Base-by-base conservation (phyloP, 495 filamentous ascomycete genomes). In the Cercophora scortea region DNA sequence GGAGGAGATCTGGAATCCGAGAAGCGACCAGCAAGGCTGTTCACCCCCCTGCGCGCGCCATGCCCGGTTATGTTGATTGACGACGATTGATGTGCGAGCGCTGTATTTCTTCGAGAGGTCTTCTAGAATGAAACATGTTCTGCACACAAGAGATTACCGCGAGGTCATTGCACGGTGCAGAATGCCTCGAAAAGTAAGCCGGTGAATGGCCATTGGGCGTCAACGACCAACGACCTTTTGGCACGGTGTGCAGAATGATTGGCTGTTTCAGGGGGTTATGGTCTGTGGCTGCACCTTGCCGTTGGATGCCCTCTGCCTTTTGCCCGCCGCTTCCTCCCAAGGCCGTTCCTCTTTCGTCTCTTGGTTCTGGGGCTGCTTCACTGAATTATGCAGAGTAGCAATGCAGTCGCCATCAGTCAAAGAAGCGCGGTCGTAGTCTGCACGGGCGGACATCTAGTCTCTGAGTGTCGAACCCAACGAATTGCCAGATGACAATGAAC, bases 71-170 rank as follows among this genome's bases (percentile, higher is more conserved):
- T 25, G 25, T 25, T 41, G 38, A 41, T 16, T 41, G 38, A 25
- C 5, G 12, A 41, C 11, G 38, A 4, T 41, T 41, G 38, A 12
- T 15, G 17, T 44, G 8, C 9, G 9, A 44, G 13, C 9, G 50
- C 44, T 54, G 43, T 50, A 49, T 50, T 57, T 57, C 45, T 56
- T 60, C 59, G 52, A 57, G 58, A 45, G 41, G 47, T 9, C 56
- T 63, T 61, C 61, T 65, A 63, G 63, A 65, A 63, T 63, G 61
- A 56, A 62, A 60, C 55, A 59, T 58, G 54, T 57, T 49, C 50
- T 63, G 52, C 52, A 61, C 42, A 17, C 19, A 34, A 51, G 45
- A 54, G 34, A 53, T 48, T 46, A 52, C 53, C 48, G 33, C 50
- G 33, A 51, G 49, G 32, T 32, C 39, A 56, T 53, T 45, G 49